Base-by-base conservation (phyloP, 169 alveolate genomes). In the Cryptosporidium felis region DNA sequence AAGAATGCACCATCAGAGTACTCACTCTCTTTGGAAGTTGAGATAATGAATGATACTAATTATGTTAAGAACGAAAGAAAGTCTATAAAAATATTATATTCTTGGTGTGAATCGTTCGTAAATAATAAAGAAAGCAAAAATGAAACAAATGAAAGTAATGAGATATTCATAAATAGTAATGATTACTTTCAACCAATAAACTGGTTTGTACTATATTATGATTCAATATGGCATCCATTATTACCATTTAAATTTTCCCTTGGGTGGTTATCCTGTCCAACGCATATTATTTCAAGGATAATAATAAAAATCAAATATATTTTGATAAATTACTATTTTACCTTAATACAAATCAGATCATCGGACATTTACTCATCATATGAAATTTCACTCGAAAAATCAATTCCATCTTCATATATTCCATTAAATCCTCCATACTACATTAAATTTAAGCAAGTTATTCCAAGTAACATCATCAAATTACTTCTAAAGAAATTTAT, bases 131-230 rank as follows among this genome's bases (percentile, higher is more conserved):
- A 41, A 46, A 0, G 38, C 38, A 32, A 60, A 21, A 16, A 26
- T 58, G 3, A 32, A 5, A 30, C 62, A 56, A 12, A 3, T 56
- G 3, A 14, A 3, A 56, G 5, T 21, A 23, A 30, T 21, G 3
- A 0, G 16, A 56, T 5, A 21, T 4, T 4, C 14, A 6, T 2
- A 16, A 28, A 10, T 6, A 36, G 40, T 60, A 2, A 0, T 18
- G 21, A 18, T 38, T 21, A 16, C 3, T 34, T 60, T 60, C 42
- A 74, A 3, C 82, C 82, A 3, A 53, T 74, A 12, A 49, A 53
- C 26, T 74, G 82, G 82, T 74, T 74, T 56, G 82, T 74, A 34
- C n/a, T 74, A 56, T 56, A 51, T 34, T 74, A 51, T 51, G 82
- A 74, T 53, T 74, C 82, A 10, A 16, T 74, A 34, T 74, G 82